Percentiles rank a stretch among this genome's conserved stretches.
phyloP scores from a whole-genome alignment of 306 rosid species.

The Dalbergia cultrata region DNA sequence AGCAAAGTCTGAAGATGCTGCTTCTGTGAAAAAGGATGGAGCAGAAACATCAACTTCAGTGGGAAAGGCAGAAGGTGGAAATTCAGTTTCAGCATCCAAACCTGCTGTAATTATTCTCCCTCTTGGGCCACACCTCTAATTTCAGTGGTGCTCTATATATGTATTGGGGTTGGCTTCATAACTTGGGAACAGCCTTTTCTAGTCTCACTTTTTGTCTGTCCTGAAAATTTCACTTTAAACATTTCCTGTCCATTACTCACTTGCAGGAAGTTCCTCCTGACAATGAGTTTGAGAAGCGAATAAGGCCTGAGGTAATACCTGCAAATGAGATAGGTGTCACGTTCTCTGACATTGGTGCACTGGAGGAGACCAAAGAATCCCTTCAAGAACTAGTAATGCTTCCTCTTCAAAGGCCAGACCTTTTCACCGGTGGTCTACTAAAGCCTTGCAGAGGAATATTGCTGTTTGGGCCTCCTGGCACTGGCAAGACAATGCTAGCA shows the following conservation, averaged over 20 bases:
- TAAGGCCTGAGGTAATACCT: constrained; percentile 95
- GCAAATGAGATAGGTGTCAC: constrained; percentile 81
- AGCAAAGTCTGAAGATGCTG: constrained; percentile 52
- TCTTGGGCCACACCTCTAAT: not conserved
- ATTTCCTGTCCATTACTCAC: constrained; percentile 10
- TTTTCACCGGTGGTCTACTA: constrained; percentile 91
- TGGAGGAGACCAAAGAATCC: constrained; percentile 89
- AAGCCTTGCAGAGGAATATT: constrained; percentile 97
- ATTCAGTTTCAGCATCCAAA: constrained; percentile 61
- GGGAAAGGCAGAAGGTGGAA: constrained; percentile 57
- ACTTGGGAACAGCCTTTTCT: not conserved
- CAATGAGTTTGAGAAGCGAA: constrained; percentile 95
- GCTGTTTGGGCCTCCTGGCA: constrained; percentile 95
- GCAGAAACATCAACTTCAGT: constrained; percentile 53
- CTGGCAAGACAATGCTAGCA: constrained; percentile 98
- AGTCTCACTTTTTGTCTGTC: not conserved
- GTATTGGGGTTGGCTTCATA: not conserved
- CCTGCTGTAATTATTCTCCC: constrained; percentile 57
- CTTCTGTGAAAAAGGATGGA: constrained; percentile 62
- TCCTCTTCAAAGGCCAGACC: constrained; percentile 93
- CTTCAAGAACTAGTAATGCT: constrained; percentile 99
- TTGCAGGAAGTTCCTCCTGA: constrained; percentile 82
- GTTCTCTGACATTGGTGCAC: constrained; percentile 89
- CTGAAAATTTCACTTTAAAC: constrained; percentile 32
- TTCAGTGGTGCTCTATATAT: not conserved